Evolutionary conservation across 495 filamentous ascomycete species (phyloP).

Genomic region (Parmelia sp.): DNA sequence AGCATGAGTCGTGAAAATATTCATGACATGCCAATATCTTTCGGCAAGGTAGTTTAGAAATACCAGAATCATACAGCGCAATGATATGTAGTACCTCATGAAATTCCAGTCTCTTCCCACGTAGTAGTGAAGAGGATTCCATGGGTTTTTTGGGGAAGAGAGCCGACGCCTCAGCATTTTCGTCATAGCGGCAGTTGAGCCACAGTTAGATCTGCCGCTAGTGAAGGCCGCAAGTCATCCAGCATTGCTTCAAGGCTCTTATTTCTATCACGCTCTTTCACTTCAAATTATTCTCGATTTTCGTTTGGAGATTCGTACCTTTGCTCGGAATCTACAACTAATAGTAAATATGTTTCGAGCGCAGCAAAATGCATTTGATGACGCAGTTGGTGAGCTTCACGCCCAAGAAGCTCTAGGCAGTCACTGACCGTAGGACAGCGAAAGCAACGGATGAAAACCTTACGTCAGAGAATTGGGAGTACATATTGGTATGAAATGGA

Average conservation of each 20-base stretch:
- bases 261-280: neutral
- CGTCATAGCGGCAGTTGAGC: constrained; percentile 16
- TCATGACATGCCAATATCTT: neutral
- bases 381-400: constrained; percentile 63
- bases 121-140: too few species aligned
- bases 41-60: neutral
- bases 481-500: constrained; percentile 62
- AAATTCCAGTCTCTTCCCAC: neutral
- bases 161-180: constrained; percentile 1
- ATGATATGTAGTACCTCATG: neutral
- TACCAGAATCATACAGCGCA: constrained; percentile 2
- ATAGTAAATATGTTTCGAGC: constrained; percentile 61
- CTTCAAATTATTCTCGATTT: neutral
- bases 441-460: constrained; percentile 99
- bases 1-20: neutral
- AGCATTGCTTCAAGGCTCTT: neutral
- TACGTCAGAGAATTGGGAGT: constrained; percentile 97
- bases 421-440: constrained; percentile 46
- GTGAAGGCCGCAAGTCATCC: neutral
- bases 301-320: neutral
- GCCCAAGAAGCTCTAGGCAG: constrained; percentile 13
- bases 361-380: constrained; percentile 74
- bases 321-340: neutral
- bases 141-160: too few species aligned
- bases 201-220: constrained; percentile 11